These are phyloP conservation scores for Ogataea nitratoaversa DNA, from an alignment of 805 yeast genomes.

Conservation along the genomic window DNA sequence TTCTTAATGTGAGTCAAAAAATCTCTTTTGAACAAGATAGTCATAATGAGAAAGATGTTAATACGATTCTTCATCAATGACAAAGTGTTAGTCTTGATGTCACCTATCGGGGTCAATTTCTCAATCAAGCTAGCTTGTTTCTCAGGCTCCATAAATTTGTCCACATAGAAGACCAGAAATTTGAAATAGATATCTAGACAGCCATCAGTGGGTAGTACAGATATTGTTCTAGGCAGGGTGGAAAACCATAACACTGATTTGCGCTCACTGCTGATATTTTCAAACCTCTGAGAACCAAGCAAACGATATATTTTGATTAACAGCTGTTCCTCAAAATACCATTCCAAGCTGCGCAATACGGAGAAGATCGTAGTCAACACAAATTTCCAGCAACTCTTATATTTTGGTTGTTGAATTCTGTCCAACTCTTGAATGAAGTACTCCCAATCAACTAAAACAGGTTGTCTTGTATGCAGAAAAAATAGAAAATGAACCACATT, in stretches of 20 bases:
- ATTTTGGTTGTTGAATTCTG: constrained; percentile 1
- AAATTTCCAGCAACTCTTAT: constrained; percentile 9
- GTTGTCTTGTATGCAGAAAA: constrained; percentile 20
- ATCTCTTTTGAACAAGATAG: constrained; percentile 26
- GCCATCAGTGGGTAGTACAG: constrained; percentile 22
- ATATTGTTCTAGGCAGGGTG: constrained; percentile 10
- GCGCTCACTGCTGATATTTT: constrained; percentile 20
- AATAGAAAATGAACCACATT: constrained; percentile 23
- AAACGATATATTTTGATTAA: constrained; percentile 26
- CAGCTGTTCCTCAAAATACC: constrained; percentile 30
- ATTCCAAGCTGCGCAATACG: constrained; percentile 20
- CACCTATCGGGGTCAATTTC: constrained; percentile 32
- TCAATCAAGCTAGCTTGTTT: constrained; percentile 24
- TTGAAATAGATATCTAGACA: constrained; percentile 30
- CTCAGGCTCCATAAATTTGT: constrained; percentile 13
- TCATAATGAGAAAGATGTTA: constrained; percentile 27
- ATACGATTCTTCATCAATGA: constrained; percentile 26
- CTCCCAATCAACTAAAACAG: constrained; percentile 30
- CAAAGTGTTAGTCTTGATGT: constrained; percentile 22
- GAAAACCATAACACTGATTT: constrained; percentile 9
- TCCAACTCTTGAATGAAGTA: constrained; percentile 23
- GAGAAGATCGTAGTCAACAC: constrained; percentile 19
- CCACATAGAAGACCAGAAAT: constrained; percentile 22
- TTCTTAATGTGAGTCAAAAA: constrained; percentile 20
- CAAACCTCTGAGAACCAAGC: constrained; percentile 25